Evolutionary conservation across 257 asterid genomes (phyloP).

Genomic region (Anisodus tanguticus): DNA sequence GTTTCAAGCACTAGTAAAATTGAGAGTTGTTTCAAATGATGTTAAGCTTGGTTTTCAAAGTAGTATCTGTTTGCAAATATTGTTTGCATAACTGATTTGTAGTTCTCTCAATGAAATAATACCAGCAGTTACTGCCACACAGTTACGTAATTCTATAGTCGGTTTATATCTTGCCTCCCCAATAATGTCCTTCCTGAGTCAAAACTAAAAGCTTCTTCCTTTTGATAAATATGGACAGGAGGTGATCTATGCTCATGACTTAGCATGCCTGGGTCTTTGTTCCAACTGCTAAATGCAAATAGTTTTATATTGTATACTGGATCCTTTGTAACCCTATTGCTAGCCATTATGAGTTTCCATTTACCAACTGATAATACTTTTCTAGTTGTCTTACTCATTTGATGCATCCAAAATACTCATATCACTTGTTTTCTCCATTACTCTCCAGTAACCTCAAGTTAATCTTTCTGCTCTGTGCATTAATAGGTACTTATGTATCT

Average conservation of each 20-base stretch:
- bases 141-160: neutral
- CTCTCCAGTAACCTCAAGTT: slow-evolving; percentile 2
- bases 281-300: neutral
- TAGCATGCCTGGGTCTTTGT: neutral
- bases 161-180: neutral
- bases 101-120: neutral
- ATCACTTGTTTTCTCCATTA: neutral
- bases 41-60: neutral
- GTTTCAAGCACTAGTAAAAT: slow-evolving; percentile 4
- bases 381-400: neutral
- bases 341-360: slow-evolving; percentile 15
- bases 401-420: neutral
- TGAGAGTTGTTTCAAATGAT: neutral
- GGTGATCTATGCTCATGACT: neutral
- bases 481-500: slow-evolving; percentile 83
- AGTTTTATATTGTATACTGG: neutral
- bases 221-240: neutral
- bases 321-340: neutral
- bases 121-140: neutral
- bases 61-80: neutral
- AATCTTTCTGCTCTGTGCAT: slow-evolving; percentile 1
- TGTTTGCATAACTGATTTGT: neutral
- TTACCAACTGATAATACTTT: neutral
- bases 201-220: neutral
- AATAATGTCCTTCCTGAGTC: slow-evolving; percentile 2